Conservation (phyloP, 768 basidiomycete species). For the Lactarius trivialis region DNA sequence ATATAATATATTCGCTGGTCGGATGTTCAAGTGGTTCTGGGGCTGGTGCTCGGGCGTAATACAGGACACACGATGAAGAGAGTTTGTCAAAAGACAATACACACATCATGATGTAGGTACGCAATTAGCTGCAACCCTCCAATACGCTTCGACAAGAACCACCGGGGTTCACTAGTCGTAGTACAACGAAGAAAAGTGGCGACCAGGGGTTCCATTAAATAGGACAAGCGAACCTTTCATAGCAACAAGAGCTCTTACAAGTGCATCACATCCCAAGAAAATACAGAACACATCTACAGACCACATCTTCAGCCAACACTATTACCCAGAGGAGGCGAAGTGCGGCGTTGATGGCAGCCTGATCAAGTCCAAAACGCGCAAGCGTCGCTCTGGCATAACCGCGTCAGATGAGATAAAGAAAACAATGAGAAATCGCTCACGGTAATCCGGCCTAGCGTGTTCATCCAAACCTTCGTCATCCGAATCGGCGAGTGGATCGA, state of each 20-base stretch:
- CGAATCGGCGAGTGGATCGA: constrained; percentile 64
- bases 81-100: not conserved
- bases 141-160: not conserved
- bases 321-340: constrained; percentile 13
- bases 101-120: not conserved
- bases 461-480: constrained; percentile 67
- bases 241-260: constrained; percentile 4
- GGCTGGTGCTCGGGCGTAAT: not conserved
- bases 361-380: constrained; percentile 21
- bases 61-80: not conserved
- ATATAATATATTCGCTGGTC: not conserved
- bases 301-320: not conserved
- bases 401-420: not conserved
- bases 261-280: not conserved
- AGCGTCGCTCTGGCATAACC: constrained; percentile 17
- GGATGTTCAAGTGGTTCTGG: not conserved
- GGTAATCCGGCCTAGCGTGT: constrained; percentile 55
- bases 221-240: not conserved
- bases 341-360: constrained; percentile 10
- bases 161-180: not conserved
- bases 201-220: not conserved
- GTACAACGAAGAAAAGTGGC: not conserved
- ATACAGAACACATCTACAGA: not conserved
- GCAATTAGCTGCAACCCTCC: not conserved
- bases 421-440: constrained; percentile 35